Conservation (phyloP, 441 rosid species). For the Corymbia citriodora region DNA sequence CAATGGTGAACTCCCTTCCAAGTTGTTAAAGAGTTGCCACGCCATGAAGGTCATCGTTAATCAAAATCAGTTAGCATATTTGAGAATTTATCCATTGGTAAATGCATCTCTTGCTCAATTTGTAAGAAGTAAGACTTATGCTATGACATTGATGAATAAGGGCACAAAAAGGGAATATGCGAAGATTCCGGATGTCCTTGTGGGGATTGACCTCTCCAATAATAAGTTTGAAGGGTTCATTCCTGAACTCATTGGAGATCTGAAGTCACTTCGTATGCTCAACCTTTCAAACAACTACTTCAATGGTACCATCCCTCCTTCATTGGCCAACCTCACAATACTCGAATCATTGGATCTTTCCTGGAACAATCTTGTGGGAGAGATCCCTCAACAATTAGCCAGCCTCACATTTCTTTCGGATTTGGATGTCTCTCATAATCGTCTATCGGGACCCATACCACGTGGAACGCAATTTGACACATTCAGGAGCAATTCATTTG, state of each 20-base stretch:
- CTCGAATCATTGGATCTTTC: neutral
- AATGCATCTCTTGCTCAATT: accelerated
- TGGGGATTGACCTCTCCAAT: accelerated
- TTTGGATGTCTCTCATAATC: neutral
- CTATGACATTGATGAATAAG: neutral
- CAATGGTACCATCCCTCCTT: neutral
- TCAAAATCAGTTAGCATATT: accelerated
- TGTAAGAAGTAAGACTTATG: neutral
- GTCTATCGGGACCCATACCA: neutral
- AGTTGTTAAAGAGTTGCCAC: neutral
- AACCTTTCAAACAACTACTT: neutral
- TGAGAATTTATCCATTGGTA: accelerated
- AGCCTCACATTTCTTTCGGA: neutral
- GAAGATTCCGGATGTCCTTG: accelerated
- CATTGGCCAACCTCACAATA: accelerated
- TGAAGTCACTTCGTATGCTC: neutral
- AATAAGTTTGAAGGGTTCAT: neutral
- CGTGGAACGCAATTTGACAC: neutral
- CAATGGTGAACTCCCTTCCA: neutral
- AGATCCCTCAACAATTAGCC: neutral
- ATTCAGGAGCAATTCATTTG: accelerated
- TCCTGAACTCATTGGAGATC: neutral
- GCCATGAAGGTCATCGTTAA: too few species aligned
- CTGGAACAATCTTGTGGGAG: accelerated
- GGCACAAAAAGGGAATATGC: neutral